phyloP scores from a whole-genome alignment of 306 rosid species.

The Corylus heterophylla region DNA sequence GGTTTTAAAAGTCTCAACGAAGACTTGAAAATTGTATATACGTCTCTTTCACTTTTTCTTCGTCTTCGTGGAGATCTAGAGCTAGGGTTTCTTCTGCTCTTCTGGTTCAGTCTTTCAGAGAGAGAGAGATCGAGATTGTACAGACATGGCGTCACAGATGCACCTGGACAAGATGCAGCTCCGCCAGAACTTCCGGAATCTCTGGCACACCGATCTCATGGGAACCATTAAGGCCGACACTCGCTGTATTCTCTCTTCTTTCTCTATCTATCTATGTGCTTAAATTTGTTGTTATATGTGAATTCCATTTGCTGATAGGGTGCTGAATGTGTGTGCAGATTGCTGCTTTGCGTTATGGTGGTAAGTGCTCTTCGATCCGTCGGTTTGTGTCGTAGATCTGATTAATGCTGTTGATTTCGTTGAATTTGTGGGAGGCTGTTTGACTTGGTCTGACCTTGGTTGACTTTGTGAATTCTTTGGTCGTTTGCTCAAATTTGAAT shows the following conservation, averaged over 20 bases:
- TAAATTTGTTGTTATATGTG: not conserved
- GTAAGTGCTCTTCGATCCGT: conserved; percentile 38
- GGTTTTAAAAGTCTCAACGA: no score
- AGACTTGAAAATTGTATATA: no score
- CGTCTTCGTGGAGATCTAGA: not conserved
- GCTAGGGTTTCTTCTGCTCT: not conserved
- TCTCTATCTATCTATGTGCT: not conserved
- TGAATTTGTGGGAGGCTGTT: not conserved
- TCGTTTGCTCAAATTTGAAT: not conserved
- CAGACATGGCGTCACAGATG: conserved; percentile 62
- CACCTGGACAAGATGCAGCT: conserved; percentile 77
- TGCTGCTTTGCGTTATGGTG: conserved; percentile 75
- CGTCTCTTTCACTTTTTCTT: not conserved
- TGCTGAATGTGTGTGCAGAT: conserved; percentile 46
- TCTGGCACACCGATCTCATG: conserved; percentile 82
- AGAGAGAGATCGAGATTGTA: not conserved
- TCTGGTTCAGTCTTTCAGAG: not conserved
- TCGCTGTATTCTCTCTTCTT: conserved; percentile 45
- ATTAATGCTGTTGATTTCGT: not conserved
- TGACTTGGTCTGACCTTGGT: not conserved
- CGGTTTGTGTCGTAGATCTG: conserved; percentile 9
- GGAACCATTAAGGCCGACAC: conserved; percentile 63
- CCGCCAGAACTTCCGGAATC: conserved; percentile 75
- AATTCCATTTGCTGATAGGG: conserved; percentile 12
- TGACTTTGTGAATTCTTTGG: no score